phyloP scores from a whole-genome alignment of 805 yeast species.

The Ogataea ramenticola region DNA sequence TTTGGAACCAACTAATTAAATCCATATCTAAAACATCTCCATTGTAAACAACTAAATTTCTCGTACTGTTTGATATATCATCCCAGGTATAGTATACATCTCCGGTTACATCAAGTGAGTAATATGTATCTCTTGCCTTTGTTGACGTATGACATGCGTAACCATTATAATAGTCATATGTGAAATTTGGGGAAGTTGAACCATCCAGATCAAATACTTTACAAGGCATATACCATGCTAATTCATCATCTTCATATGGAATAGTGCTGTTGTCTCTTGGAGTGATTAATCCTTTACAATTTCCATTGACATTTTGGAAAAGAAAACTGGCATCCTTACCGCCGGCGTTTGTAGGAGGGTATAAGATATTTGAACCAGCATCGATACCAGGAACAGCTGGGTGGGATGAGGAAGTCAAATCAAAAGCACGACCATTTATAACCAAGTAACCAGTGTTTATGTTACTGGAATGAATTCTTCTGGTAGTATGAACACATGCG shows the following conservation, averaged over 20 bases:
- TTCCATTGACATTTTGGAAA: slow-evolving; percentile 88
- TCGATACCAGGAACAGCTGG: slow-evolving; percentile 78
- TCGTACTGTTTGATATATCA: slow-evolving; percentile 56
- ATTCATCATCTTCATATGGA: slow-evolving; percentile 53
- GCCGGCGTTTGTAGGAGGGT: slow-evolving; percentile 84
- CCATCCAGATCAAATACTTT: slow-evolving; percentile 65
- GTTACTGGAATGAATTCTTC: slow-evolving; percentile 54
- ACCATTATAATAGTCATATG: slow-evolving; percentile 63
- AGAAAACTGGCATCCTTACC: slow-evolving; percentile 79
- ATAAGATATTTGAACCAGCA: slow-evolving; percentile 62
- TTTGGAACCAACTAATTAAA: slow-evolving; percentile 67
- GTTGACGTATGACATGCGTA: slow-evolving; percentile 87
- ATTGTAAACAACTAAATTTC: slow-evolving; percentile 81
- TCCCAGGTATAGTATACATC: slow-evolving; percentile 90
- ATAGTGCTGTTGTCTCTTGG: slow-evolving; percentile 67
- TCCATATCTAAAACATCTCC: slow-evolving; percentile 84
- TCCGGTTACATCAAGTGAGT: slow-evolving; percentile 50
- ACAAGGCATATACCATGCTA: slow-evolving; percentile 98
- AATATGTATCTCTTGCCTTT: slow-evolving; percentile 62
- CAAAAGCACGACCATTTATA: slow-evolving; percentile 78
- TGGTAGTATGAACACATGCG: slow-evolving; percentile 48
- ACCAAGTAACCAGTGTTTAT: slow-evolving; percentile 56
- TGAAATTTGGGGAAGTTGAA: slow-evolving; percentile 55
- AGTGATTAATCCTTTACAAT: slow-evolving; percentile 70
- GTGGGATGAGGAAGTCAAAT: slow-evolving; percentile 59